These are phyloP conservation scores for Verticillium dahliae DNA, from an alignment of 2,329 filamentous ascomycete genomes.

Conservation along the genomic window DNA sequence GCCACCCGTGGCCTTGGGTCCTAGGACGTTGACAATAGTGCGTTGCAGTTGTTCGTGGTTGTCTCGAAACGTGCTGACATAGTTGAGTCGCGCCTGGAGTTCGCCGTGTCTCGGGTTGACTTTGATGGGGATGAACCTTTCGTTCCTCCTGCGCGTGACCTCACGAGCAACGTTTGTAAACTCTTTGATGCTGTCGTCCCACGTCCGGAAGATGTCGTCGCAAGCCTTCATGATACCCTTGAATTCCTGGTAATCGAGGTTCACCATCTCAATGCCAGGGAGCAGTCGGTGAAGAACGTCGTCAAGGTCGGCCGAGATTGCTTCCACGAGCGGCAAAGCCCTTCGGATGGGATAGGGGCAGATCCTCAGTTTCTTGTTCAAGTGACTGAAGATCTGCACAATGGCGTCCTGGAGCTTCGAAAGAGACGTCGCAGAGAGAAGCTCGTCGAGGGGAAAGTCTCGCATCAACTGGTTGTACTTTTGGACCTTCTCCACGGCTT, in stretches of 20 bases:
- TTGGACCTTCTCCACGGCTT: conserved; percentile 91
- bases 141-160: conserved; percentile 84
- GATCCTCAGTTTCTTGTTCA: conserved; percentile 97
- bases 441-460: conserved; percentile 91
- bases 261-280: conserved; percentile 80
- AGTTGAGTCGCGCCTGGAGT: conserved; percentile 84
- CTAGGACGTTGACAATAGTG: conserved; percentile 95
- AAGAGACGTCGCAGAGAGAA: conserved; percentile 85
- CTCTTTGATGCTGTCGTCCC: conserved; percentile 95
- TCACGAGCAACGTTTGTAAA: conserved; percentile 97
- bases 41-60: conserved; percentile 97
- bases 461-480: conserved; percentile 99
- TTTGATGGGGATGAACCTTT: conserved; percentile 99
- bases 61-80: conserved; percentile 89
- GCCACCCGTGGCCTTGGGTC: conserved; percentile 58
- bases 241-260: conserved; percentile 89
- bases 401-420: conserved; percentile 85
- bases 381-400: conserved; percentile 81
- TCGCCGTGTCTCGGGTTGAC: conserved; percentile 81
- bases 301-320: conserved; percentile 90
- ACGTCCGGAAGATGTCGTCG: conserved; percentile 80
- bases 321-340: conserved; percentile 89
- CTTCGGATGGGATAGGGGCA: conserved; percentile 92
- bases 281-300: conserved; percentile 78
- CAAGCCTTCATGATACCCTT: conserved; percentile 75